phyloP scores from a whole-genome alignment of 108 stramenopile species.

The Nannochloropsis gaditana region DNA sequence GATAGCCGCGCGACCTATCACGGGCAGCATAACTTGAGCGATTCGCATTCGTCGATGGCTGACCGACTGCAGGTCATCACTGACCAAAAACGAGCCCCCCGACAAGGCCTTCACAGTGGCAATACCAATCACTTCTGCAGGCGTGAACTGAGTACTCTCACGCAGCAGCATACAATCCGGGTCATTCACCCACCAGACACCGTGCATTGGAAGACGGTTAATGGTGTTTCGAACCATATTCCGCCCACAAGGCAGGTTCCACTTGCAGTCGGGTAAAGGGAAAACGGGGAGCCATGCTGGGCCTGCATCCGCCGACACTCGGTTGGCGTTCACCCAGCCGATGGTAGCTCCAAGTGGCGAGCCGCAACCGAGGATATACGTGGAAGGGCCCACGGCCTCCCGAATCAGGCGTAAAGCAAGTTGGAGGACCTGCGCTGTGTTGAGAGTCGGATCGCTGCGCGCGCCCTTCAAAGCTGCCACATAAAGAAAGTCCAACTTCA shows the following conservation, averaged over 20 bases:
- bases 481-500: constrained; percentile 88
- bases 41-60: constrained; percentile 59
- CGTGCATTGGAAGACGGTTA: constrained; percentile 67
- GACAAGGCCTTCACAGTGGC: constrained; percentile 82
- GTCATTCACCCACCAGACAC: constrained; percentile 89
- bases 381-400: constrained; percentile 67
- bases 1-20: constrained; percentile 59
- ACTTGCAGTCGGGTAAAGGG: constrained; percentile 72
- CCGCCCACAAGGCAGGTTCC: constrained; percentile 77
- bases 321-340: constrained; percentile 76
- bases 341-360: constrained; percentile 70
- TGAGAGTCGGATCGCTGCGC: constrained; percentile 69
- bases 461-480: constrained; percentile 76
- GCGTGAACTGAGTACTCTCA: constrained; percentile 68
- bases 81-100: constrained; percentile 77
- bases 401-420: constrained; percentile 72
- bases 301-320: constrained; percentile 81
- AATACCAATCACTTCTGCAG: constrained; percentile 73
- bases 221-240: constrained; percentile 82
- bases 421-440: constrained; percentile 77
- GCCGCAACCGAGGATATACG: constrained; percentile 80
- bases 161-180: constrained; percentile 84
- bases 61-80: constrained; percentile 77
- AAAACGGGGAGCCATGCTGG: constrained; percentile 78
- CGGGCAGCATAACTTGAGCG: constrained; percentile 67